These are phyloP conservation scores for Kwoniella newhampshirensis DNA, from an alignment of 768 basidiomycete species.

Conservation along the genomic window DNA sequence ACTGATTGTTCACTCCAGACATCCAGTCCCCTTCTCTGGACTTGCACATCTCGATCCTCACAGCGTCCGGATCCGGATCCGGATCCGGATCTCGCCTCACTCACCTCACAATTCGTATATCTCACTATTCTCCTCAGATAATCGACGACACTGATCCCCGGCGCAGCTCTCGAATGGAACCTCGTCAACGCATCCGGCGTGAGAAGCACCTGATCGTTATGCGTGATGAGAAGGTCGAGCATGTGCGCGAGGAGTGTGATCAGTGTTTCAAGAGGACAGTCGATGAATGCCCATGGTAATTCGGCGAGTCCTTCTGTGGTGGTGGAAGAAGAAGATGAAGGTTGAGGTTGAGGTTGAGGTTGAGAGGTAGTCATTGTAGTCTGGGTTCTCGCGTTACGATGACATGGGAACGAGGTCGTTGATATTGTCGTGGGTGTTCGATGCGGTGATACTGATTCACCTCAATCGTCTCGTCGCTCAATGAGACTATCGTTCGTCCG, in stretches of 20 bases:
- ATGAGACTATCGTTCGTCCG: too few species aligned
- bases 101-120: conserved; percentile 93
- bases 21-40: too few species aligned
- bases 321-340: not conserved
- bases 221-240: conserved; percentile 87
- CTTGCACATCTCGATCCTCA: not conserved
- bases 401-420: too few species aligned
- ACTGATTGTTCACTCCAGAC: too few species aligned
- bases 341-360: not conserved
- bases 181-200: conserved; percentile 86
- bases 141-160: conserved; percentile 82
- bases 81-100: too few species aligned
- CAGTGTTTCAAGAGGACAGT: conserved; percentile 76
- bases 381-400: too few species aligned
- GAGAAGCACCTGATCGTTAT: conserved; percentile 94
- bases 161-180: conserved; percentile 91
- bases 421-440: too few species aligned
- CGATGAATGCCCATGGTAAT: conserved; percentile 78
- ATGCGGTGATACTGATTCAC: too few species aligned
- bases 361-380: too few species aligned
- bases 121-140: conserved; percentile 90
- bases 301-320: conserved; percentile 21
- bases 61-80: too few species aligned
- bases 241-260: conserved; percentile 92
- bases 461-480: too few species aligned